Percentiles rank a stretch among this genome's conserved stretches.
Conservation (phyloP, 2,329 filamentous ascomycete species). For the Aspergillus nomiae region DNA sequence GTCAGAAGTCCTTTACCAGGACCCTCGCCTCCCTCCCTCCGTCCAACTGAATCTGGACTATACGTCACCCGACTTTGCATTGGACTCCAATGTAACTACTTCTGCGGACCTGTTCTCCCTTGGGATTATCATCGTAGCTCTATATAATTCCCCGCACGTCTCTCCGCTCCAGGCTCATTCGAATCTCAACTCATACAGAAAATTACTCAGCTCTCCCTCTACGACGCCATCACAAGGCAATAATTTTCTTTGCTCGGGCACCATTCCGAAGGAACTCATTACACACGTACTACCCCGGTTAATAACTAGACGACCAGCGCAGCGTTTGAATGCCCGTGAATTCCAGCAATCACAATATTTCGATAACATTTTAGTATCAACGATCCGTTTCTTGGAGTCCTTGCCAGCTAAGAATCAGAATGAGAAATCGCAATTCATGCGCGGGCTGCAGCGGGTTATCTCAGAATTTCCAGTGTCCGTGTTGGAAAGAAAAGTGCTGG, state of each 20-base stretch:
- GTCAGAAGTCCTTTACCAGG: slow-evolving; percentile 80
- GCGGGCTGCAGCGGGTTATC: slow-evolving; percentile 81
- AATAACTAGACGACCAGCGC: slow-evolving; percentile 83
- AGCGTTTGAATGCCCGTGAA: slow-evolving; percentile 82
- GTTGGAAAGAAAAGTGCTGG: slow-evolving; percentile 90
- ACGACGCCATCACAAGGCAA: slow-evolving; percentile 78
- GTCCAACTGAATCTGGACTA: slow-evolving; percentile 94
- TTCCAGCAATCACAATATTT: slow-evolving; percentile 97
- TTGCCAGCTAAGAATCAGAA: slow-evolving; percentile 88
- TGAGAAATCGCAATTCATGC: slow-evolving; percentile 90
- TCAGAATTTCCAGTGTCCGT: slow-evolving; percentile 92
- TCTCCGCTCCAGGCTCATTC: slow-evolving; percentile 83
- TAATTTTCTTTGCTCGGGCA: slow-evolving; percentile 77
- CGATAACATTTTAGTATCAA: slow-evolving; percentile 94
- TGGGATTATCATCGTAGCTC: slow-evolving; percentile 80
- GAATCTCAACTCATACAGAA: slow-evolving; percentile 81
- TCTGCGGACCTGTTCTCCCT: slow-evolving; percentile 93
- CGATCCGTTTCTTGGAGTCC: slow-evolving; percentile 89
- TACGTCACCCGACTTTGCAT: slow-evolving; percentile 88
- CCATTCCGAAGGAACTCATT: slow-evolving; percentile 77
- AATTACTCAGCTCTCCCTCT: slow-evolving; percentile 75
- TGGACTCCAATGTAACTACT: slow-evolving; percentile 83
- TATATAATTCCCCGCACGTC: slow-evolving; percentile 91
- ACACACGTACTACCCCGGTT: slow-evolving; percentile 77
- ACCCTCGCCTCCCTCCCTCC: slow-evolving; percentile 75